Evolutionary conservation across 345 rosid species (phyloP).

Genomic region (Salix exigua): DNA sequence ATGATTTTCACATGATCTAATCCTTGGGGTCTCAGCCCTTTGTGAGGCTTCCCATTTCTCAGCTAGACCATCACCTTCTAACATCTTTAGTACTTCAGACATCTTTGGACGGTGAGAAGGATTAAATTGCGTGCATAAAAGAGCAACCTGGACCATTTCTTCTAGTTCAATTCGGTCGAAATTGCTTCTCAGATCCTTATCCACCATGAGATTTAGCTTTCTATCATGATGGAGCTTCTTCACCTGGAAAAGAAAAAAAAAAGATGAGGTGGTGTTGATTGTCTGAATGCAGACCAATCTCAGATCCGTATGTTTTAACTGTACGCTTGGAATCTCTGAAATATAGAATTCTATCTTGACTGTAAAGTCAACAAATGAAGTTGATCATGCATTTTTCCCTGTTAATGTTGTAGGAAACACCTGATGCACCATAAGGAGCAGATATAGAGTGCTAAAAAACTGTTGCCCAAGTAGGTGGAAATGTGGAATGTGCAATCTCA

Average conservation of each 20-base stretch:
- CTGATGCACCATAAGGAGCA: not conserved
- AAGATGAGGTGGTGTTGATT: not conserved
- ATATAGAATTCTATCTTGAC: not conserved
- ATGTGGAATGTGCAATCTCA: not conserved
- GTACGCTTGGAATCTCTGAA: not conserved
- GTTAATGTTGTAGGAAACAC: not conserved
- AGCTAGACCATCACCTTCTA: constrained; percentile 80
- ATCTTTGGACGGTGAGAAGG: constrained; percentile 71
- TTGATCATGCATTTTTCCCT: not conserved
- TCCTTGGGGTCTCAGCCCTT: constrained; percentile 50
- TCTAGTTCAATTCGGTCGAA: constrained; percentile 67
- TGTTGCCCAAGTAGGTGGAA: not conserved
- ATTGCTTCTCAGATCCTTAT: constrained; percentile 61
- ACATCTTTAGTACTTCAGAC: constrained; percentile 72
- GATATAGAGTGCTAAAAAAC: not conserved
- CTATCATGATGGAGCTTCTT: constrained; percentile 87
- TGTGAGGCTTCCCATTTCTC: constrained; percentile 81
- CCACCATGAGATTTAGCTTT: constrained; percentile 63
- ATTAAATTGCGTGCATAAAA: constrained; percentile 71
- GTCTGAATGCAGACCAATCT: not conserved
- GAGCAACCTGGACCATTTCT: constrained; percentile 75
- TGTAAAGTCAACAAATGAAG: not conserved
- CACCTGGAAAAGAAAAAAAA: constrained; percentile 46
- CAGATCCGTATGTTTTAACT: not conserved
- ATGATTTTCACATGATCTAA: constrained; percentile 37